Conservation (phyloP, 768 basidiomycete genomes). For the Termitomyces sp. region DNA sequence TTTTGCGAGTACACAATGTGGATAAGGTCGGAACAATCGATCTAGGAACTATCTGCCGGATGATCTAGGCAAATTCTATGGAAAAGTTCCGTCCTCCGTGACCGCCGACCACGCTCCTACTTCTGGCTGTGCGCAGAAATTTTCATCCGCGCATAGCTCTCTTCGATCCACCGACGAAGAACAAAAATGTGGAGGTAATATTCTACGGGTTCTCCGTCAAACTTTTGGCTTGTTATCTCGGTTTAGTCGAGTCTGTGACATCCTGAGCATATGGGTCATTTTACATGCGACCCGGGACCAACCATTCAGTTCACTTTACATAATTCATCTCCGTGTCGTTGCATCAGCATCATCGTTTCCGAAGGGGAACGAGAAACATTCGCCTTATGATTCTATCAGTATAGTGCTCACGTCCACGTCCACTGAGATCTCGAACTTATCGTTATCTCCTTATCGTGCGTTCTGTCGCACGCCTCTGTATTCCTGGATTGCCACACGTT, state of each 20-base stretch:
- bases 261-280: neutral
- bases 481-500: no score
- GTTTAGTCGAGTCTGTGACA: no score
- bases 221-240: neutral
- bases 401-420: no score
- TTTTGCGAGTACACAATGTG: neutral
- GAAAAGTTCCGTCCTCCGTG: neutral
- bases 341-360: no score
- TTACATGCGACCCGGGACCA: neutral
- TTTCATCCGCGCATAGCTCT: no score
- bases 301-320: no score
- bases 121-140: neutral
- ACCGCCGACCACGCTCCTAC: neutral
- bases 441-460: no score
- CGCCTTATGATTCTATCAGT: neutral
- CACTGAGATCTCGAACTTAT: no score
- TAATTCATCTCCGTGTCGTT: no score
- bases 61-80: no score
- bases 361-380: neutral
- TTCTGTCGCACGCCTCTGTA: no score
- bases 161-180: neutral
- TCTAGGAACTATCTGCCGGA: slow-evolving; percentile 7
- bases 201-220: neutral
- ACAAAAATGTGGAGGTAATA: neutral
- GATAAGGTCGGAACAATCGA: slow-evolving; percentile 4